Percentiles rank a stretch among this genome's conserved stretches.
These are phyloP conservation scores for Phytophthora fragariae DNA, from an alignment of 352 stramenopile genomes.

Conservation along the genomic window DNA sequence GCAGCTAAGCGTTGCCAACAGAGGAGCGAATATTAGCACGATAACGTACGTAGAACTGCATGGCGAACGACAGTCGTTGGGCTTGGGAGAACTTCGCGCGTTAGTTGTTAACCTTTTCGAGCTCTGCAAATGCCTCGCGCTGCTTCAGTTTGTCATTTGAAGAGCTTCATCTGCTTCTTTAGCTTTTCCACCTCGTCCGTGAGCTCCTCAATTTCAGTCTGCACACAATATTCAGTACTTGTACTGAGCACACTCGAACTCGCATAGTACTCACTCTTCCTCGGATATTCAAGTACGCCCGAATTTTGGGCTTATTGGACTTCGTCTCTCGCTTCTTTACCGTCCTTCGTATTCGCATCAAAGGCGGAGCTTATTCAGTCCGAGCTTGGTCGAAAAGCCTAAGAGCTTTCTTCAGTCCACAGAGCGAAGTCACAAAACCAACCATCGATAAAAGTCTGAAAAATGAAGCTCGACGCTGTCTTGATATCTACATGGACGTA, in stretches of 20 bases:
- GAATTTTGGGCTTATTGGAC: background rate
- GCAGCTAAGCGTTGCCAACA: background rate
- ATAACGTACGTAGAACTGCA: conserved; percentile 40
- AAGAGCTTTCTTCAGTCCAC: too few species aligned
- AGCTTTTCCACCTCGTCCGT: conserved; percentile 15
- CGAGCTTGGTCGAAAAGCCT: background rate
- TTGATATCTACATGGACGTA: background rate
- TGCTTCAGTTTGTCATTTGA: conserved; percentile 15
- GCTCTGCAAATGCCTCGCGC: conserved; percentile 23
- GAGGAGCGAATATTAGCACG: background rate
- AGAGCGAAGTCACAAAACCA: too few species aligned
- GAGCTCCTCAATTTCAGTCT: conserved; percentile 8
- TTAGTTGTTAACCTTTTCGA: conserved; percentile 27
- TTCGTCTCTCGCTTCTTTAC: background rate
- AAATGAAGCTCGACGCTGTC: background rate
- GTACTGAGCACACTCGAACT: background rate
- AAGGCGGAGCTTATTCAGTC: background rate
- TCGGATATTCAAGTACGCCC: background rate
- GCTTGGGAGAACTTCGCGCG: conserved; percentile 25
- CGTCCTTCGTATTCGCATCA: background rate
- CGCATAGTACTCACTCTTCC: background rate
- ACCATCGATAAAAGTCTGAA: too few species aligned
- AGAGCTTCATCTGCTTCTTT: conserved; percentile 29
- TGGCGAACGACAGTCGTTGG: conserved; percentile 34
- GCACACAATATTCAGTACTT: background rate